Evolutionary conservation across 352 stramenopile genomes (phyloP).

Genomic region (Globisporangium polare): DNA sequence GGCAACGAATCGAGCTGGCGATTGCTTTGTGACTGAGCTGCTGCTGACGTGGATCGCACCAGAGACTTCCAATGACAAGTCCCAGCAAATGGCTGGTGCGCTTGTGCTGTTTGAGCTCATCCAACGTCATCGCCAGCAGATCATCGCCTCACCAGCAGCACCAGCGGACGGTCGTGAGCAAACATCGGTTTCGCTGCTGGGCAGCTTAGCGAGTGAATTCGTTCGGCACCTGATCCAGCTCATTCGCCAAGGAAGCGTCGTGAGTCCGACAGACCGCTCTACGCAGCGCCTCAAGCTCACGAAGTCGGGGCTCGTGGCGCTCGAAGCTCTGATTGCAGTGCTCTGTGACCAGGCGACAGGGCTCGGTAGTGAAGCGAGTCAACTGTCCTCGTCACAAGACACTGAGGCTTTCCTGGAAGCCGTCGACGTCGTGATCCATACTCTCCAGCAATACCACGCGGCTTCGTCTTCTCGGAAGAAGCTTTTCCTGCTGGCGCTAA

Average conservation of each 20-base stretch:
- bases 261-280: neutral
- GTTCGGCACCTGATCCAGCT: conserved; percentile 8
- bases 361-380: neutral
- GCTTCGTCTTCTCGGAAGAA: neutral
- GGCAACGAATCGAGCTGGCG: conserved; percentile 2
- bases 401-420: neutral
- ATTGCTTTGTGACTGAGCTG: conserved; percentile 25
- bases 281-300: conserved; percentile 34
- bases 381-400: neutral
- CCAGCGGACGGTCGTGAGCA: neutral
- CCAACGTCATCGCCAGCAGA: conserved; percentile 22
- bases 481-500: conserved; percentile 5
- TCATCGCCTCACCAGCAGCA: neutral
- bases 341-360: conserved; percentile 24
- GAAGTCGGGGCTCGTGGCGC: conserved; percentile 41
- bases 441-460: conserved; percentile 18
- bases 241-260: neutral
- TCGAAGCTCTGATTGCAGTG: conserved; percentile 52
- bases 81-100: conserved; percentile 45
- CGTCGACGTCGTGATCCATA: conserved; percentile 5
- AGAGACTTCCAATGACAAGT: conserved; percentile 24
- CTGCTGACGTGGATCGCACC: conserved; percentile 31
- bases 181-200: neutral
- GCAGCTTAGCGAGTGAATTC: conserved; percentile 3
- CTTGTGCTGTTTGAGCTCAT: conserved; percentile 62